Conservation (phyloP, 768 basidiomycete genomes). For the Cystofilobasidium ferigula region DNA sequence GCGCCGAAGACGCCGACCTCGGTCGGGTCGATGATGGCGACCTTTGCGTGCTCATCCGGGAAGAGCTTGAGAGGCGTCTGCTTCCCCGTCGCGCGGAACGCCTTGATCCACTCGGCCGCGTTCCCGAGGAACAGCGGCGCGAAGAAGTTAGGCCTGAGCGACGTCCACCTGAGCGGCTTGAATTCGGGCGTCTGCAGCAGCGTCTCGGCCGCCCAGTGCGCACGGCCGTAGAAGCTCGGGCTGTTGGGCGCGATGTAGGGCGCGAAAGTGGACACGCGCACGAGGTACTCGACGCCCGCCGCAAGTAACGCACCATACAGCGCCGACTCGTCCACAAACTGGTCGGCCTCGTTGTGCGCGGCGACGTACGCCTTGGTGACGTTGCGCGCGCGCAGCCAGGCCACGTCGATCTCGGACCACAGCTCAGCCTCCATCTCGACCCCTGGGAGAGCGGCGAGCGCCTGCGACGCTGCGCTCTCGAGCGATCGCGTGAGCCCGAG, state of each 20-base stretch:
- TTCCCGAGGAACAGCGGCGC: background rate
- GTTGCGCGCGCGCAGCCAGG: constrained; percentile 25
- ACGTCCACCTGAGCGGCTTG: constrained; percentile 20
- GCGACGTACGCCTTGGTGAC: constrained; percentile 28
- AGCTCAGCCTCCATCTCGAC: constrained; percentile 20
- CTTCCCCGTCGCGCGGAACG: constrained; percentile 6
- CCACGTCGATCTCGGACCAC: constrained; percentile 21
- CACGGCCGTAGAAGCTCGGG: constrained; percentile 23
- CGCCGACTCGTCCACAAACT: constrained; percentile 27
- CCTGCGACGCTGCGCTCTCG: constrained; percentile 4
- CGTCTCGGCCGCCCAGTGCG: constrained; percentile 28
- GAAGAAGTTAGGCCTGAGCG: constrained; percentile 28
- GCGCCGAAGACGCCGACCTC: constrained; percentile 27
- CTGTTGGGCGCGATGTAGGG: constrained; percentile 16
- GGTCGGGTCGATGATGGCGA: constrained; percentile 23
- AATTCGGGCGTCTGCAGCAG: constrained; percentile 24
- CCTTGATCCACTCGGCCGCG: constrained; percentile 9
- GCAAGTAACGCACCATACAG: constrained; percentile 23
- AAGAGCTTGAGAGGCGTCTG: constrained; percentile 15
- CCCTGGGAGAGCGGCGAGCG: constrained; percentile 19
- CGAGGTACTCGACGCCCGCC: constrained; percentile 26
- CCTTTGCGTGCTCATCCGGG: constrained; percentile 1
- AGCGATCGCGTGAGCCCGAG: constrained; percentile 26
- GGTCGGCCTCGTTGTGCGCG: constrained; percentile 16
- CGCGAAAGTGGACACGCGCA: constrained; percentile 26